A percentile compares a stretch with the other conserved stretches of the same genome.
Conservation (phyloP, 208 protist species). For the Trypanosoma mega region DNA sequence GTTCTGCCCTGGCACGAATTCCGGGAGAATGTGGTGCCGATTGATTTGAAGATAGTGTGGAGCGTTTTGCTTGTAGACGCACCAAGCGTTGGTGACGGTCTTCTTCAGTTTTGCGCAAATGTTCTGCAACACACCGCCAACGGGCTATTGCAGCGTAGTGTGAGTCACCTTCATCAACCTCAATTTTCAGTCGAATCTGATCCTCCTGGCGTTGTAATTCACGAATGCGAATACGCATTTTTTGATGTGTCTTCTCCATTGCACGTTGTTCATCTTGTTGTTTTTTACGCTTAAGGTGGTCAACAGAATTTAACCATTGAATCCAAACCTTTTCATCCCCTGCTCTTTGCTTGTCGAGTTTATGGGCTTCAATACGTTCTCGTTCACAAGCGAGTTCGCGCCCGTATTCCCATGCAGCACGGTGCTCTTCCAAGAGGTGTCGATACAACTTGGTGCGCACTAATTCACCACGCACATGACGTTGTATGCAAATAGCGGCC, state of each 20-base stretch:
- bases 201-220: constrained; percentile 23
- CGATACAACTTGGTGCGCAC: constrained; percentile 18
- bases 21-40: not conserved
- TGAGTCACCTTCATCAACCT: constrained; percentile 13
- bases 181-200: constrained; percentile 9
- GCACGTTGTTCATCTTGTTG: constrained; percentile 14
- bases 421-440: constrained; percentile 19
- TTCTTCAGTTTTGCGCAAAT: constrained; percentile 5
- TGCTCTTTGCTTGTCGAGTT: not conserved
- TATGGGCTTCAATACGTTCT: not conserved
- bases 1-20: not conserved
- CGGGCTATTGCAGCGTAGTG: not conserved
- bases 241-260: constrained; percentile 14
- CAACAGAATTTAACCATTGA: constrained; percentile 17
- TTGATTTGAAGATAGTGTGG: not conserved
- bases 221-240: constrained; percentile 20
- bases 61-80: not conserved
- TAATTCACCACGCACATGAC: constrained; percentile 21
- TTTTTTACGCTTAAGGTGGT: constrained; percentile 15
- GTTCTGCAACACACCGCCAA: constrained; percentile 1
- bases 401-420: constrained; percentile 10
- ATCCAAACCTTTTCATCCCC: constrained; percentile 21
- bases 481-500: constrained; percentile 25
- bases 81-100: not conserved
- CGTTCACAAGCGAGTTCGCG: constrained; percentile 10